Evolutionary conservation across 1,284 basidiomycete species (phyloP).

Genomic region (Agroathelia rolfsii): DNA sequence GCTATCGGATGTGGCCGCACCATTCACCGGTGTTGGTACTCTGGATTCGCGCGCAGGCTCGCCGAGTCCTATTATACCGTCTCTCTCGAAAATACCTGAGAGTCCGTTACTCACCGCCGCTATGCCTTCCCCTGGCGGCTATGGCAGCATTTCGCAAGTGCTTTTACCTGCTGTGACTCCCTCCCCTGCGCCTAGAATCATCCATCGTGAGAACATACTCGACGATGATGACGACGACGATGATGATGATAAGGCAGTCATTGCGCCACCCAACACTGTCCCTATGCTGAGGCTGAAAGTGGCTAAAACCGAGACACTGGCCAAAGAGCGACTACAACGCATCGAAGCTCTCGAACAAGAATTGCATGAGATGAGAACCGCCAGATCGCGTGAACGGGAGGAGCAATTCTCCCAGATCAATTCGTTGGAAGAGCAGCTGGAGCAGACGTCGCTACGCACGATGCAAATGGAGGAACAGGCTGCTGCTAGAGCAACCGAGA

Average conservation of each 20-base stretch:
- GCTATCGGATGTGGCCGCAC: constrained; percentile 57
- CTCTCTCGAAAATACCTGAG: constrained; percentile 48
- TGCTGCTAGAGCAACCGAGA: no score
- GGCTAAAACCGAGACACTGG: constrained; percentile 57
- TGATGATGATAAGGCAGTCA: no score
- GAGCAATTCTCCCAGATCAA: constrained; percentile 51
- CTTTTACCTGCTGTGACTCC: constrained; percentile 69
- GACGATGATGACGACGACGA: constrained; percentile 38
- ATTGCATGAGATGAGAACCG: constrained; percentile 47
- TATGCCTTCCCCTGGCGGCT: constrained; percentile 61
- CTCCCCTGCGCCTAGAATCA: constrained; percentile 45
- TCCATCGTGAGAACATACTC: constrained; percentile 24
- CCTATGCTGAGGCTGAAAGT: constrained; percentile 63
- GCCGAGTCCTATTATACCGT: constrained; percentile 37
- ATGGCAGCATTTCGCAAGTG: constrained; percentile 69
- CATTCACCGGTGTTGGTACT: no score
- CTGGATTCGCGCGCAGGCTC: constrained; percentile 49
- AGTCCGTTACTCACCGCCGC: constrained; percentile 61
- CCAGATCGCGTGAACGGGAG: constrained; percentile 44
- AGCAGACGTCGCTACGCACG: no score
- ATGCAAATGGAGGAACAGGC: no score
- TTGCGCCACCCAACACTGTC: no score
- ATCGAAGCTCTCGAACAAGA: constrained; percentile 62
- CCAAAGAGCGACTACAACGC: constrained; percentile 49
- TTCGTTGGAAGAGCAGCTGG: constrained; percentile 50